Conservation (phyloP, 768 basidiomycete species). For the Mycena vitilis region DNA sequence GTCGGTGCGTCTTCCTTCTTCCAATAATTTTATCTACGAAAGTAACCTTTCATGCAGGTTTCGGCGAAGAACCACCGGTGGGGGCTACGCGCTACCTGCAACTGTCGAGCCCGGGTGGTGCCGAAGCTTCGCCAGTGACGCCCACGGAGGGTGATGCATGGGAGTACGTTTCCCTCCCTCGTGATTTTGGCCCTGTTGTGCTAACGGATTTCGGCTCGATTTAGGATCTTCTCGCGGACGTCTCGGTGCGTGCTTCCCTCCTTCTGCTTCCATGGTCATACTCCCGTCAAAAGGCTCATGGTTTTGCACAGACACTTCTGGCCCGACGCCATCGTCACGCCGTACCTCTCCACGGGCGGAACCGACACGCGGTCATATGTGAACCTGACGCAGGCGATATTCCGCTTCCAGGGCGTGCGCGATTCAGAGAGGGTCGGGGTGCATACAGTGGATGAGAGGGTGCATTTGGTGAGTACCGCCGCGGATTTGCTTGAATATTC, state of each 20-base stretch:
- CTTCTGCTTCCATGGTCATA: not conserved
- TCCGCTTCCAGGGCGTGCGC: constrained; percentile 17
- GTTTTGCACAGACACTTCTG: constrained; percentile 11
- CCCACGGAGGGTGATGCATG: not conserved
- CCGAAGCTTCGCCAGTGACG: constrained; percentile 5
- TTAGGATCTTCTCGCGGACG: constrained; percentile 24
- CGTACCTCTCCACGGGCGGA: constrained; percentile 26
- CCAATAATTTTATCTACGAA: not conserved
- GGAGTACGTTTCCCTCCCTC: not conserved
- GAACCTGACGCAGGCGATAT: constrained; percentile 20
- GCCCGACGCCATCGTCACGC: constrained; percentile 25
- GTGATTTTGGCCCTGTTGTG: too few species aligned
- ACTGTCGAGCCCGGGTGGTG: constrained; percentile 10
- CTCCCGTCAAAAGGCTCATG: not conserved
- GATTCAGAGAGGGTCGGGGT: not conserved
- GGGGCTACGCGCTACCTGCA: constrained; percentile 2
- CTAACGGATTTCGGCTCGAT: too few species aligned
- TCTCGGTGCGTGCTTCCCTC: not conserved
- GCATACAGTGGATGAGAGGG: constrained; percentile 33
- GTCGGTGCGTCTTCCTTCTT: not conserved
- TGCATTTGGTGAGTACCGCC: constrained; percentile 20
- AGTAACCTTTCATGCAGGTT: not conserved
- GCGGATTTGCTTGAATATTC: not conserved
- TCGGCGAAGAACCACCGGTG: not conserved
- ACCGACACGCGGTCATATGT: constrained; percentile 27